Conservation (phyloP, 2,329 filamentous ascomycete species). For the Exophiala calicioides region DNA sequence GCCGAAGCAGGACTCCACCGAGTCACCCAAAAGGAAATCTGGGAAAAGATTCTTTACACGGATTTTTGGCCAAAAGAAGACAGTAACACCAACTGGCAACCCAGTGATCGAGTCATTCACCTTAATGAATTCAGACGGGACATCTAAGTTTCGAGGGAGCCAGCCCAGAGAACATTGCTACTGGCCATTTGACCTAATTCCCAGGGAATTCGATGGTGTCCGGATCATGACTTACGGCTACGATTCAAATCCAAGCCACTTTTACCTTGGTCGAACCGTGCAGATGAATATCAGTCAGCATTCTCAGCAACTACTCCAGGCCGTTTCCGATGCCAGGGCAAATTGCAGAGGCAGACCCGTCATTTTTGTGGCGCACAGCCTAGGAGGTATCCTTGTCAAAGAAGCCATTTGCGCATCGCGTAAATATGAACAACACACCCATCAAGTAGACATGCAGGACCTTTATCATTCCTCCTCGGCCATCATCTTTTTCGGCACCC, state of each 20-base stretch:
- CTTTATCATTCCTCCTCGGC: conserved; percentile 4
- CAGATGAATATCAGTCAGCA: conserved; percentile 10
- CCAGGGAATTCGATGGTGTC: conserved; percentile 34
- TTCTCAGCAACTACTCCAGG: conserved; percentile 6
- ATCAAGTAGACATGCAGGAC: conserved; percentile 2
- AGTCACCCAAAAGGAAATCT: no score
- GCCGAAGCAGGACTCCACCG: no score
- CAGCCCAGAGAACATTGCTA: no score
- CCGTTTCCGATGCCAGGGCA: not conserved
- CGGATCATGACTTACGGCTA: conserved; percentile 12
- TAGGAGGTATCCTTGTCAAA: conserved; percentile 23
- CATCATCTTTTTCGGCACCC: conserved; percentile 15
- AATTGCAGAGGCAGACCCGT: conserved; percentile 10
- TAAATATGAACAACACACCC: no score
- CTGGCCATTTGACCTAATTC: conserved; percentile 38
- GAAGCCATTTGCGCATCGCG: conserved; percentile 4
- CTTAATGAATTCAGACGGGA: no score
- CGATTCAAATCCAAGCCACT: conserved; percentile 5
- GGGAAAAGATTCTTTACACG: no score
- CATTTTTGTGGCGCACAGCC: conserved; percentile 21
- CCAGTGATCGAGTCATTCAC: no score
- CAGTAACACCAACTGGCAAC: conserved; percentile 26
- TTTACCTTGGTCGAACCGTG: not conserved
- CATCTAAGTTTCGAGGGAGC: no score
- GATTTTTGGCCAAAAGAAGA: no score